Percentiles rank a stretch among this genome's conserved stretches.
Evolutionary conservation across 139 green algal genomes (phyloP).

Genomic region (Klebsormidium nitens): DNA sequence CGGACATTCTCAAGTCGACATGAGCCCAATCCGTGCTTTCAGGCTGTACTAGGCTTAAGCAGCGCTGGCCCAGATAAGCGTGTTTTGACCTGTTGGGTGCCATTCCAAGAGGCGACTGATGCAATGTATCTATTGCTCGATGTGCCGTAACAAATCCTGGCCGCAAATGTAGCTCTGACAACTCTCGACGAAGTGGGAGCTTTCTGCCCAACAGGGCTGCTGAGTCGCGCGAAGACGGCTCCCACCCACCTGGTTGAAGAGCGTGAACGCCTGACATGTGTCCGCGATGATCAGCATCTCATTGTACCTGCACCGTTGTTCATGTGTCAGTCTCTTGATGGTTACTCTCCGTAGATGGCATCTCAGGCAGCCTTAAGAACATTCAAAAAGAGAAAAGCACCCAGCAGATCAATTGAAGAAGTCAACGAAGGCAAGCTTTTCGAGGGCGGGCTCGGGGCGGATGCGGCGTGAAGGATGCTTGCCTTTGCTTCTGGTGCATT

Average conservation of each 20-base stretch:
- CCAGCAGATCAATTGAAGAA: neutral
- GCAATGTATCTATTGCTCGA: too few species aligned
- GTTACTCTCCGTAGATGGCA: neutral
- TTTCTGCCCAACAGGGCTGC: neutral
- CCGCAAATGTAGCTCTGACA: neutral
- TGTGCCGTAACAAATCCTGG: neutral
- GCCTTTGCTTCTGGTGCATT: slow-evolving; percentile 60
- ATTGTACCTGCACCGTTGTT: slow-evolving; percentile 48
- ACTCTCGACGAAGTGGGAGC: neutral
- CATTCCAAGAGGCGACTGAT: too few species aligned
- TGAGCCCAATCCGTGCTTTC: too few species aligned
- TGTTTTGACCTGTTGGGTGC: too few species aligned
- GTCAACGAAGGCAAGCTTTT: neutral
- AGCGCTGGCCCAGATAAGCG: too few species aligned
- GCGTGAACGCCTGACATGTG: slow-evolving; percentile 64
- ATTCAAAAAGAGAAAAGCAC: neutral
- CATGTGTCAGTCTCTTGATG: neutral
- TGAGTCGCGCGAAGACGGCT: neutral
- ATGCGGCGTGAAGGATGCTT: neutral
- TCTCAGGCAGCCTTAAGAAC: neutral
- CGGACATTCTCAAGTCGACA: too few species aligned
- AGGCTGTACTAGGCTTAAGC: too few species aligned
- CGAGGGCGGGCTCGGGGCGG: neutral
- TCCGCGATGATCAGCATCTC: slow-evolving; percentile 87
- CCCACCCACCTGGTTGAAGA: neutral